Evolutionary conservation across 805 yeast genomes (phyloP), one percentile per base, ranked within the genome.

Genomic region (Ogataea allantospora): DNA sequence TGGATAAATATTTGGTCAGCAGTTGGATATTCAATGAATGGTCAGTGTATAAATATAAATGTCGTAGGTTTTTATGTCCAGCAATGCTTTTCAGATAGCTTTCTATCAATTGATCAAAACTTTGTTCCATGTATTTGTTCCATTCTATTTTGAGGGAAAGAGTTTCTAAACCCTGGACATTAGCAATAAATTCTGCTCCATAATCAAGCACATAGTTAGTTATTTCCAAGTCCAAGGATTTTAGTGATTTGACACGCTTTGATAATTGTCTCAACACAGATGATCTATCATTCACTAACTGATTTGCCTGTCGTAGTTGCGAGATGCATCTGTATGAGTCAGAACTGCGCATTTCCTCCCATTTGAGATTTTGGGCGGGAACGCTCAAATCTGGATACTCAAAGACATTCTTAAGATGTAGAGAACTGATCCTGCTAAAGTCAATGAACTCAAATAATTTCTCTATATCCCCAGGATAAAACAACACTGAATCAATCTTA

Each of bases 121-220:
- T 34, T 16, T 48, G 37, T 8, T 30, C 30, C 17, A 26, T 28
- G 5, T 41, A 33, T 10, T 46, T 37, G 6, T 28, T 33, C 14
- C 47, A 37, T 4, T 34, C 29, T 12, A 55, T 33, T 12, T 50
- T 47, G 9, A 57, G 21, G 29, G 51, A 48, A 17, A 58, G 33
- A 3, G 51, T 44, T 19, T 22, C 35, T 20, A 57, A 34, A 6
- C 32, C 25, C 1, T 16, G 30, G 12, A 55, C 31, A 6, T 26
- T 27, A 7, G 35, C 27, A 21, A 55, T 35, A 16, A 40, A 43
- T 7, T 34, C 16, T 5, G 32, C 22, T 6, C 35, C 35, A 16
- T 15, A 22, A 24, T 37, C 40, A 3, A 13, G 5, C 2, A 30
- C 10, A 15, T 48, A 52, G 29, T 43, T 54, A 17, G 47, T 43